Conservation (phyloP, 2,329 filamentous ascomycete genomes). For the Colletotrichum liriopes region DNA sequence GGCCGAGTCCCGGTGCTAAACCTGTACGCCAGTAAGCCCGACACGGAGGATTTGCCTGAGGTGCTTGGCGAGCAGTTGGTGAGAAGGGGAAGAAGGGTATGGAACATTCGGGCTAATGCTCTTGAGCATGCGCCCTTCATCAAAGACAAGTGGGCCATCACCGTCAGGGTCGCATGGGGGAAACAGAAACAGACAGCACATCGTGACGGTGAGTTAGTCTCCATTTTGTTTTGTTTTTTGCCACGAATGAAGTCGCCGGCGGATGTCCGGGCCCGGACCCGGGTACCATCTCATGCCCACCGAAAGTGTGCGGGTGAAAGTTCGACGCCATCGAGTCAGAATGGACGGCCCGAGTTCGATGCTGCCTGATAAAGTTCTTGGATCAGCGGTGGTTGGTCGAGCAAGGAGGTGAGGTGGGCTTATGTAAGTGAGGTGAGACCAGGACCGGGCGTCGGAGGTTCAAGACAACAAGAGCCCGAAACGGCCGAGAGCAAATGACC, state of each 20-base stretch:
- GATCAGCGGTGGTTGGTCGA: background rate
- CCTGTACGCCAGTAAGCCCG: slow-evolving; percentile 22
- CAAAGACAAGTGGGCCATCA: background rate
- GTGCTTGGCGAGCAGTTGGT: slow-evolving; percentile 55
- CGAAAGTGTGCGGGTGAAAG: background rate
- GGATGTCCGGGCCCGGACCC: background rate
- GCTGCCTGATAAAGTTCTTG: background rate
- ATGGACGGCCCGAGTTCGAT: background rate
- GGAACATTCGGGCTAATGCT: slow-evolving; percentile 54
- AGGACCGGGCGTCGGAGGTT: slow-evolving; percentile 13
- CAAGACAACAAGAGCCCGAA: slow-evolving; percentile 10
- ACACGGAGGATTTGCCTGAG: slow-evolving; percentile 49
- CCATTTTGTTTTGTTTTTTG: background rate
- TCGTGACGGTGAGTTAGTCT: no score
- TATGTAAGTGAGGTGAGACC: slow-evolving; percentile 9
- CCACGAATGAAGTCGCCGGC: background rate
- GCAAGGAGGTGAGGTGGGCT: background rate
- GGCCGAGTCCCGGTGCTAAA: no score
- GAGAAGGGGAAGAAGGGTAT: slow-evolving; percentile 49
- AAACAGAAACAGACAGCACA: background rate
- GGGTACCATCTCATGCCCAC: background rate
- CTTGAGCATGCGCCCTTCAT: slow-evolving; percentile 50
- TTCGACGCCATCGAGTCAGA: background rate
- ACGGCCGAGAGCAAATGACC: slow-evolving; percentile 8
- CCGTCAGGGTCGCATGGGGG: background rate